These are phyloP conservation scores for Fomitopsis pulvina DNA, from an alignment of 768 basidiomycete species.

Conservation along the genomic window DNA sequence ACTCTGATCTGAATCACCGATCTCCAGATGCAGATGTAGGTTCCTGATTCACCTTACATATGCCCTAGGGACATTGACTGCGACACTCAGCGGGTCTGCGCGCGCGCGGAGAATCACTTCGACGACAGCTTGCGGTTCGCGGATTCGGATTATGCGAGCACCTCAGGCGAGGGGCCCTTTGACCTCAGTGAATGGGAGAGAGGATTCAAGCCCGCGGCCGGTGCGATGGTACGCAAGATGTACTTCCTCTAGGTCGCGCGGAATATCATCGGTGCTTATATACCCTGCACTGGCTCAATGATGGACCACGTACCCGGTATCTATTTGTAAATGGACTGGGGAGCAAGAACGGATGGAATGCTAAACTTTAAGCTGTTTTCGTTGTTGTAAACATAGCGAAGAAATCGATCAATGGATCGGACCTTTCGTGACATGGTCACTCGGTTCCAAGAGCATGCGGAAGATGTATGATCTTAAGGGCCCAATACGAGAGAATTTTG, in stretches of 20 bases:
- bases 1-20: not conserved
- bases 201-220: not conserved
- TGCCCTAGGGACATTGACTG: not conserved
- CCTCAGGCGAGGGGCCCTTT: slow-evolving; percentile 13
- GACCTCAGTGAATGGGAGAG: slow-evolving; percentile 25
- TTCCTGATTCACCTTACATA: slow-evolving; percentile 1
- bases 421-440: no score
- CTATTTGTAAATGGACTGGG: no score
- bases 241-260: slow-evolving; percentile 4
- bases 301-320: no score
- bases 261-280: no score
- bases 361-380: no score
- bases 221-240: not conserved
- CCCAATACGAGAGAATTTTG: no score
- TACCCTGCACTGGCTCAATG: no score
- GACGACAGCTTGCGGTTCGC: slow-evolving; percentile 27
- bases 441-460: no score
- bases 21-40: slow-evolving; percentile 50
- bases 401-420: no score
- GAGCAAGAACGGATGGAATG: no score
- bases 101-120: slow-evolving; percentile 47
- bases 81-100: slow-evolving; percentile 40
- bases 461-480: no score
- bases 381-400: no score
- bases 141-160: slow-evolving; percentile 27